These are phyloP conservation scores for Brettanomyces naardenensis DNA, from an alignment of 805 yeast species.

Conservation along the genomic window DNA sequence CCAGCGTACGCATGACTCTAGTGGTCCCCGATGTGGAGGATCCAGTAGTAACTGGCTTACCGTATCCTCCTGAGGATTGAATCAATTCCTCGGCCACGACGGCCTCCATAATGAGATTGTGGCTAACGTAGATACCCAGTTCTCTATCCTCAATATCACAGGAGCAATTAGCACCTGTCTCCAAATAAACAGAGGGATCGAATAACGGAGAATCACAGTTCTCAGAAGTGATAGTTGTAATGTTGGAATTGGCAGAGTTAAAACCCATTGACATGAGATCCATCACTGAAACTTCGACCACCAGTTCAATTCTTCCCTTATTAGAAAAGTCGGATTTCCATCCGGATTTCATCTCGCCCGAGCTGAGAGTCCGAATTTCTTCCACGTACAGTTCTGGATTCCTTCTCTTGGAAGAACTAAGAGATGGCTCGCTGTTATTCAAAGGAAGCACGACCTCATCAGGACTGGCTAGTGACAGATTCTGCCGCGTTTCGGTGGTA, in stretches of 20 bases:
- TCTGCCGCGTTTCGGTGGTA: conserved; percentile 1
- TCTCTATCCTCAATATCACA: conserved; percentile 82
- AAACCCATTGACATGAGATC: conserved; percentile 46
- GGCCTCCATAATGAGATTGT: conserved; percentile 73
- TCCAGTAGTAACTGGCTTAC: conserved; percentile 7
- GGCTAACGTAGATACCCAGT: conserved; percentile 69
- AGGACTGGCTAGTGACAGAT: conserved; percentile 4
- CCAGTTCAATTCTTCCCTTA: conserved; percentile 71
- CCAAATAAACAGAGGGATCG: conserved; percentile 16
- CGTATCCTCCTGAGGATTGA: conserved; percentile 25
- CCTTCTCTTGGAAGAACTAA: neutral
- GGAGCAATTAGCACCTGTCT: conserved; percentile 42
- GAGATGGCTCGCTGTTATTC: neutral
- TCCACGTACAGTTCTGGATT: conserved; percentile 43
- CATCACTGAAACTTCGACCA: conserved; percentile 60
- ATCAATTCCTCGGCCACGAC: conserved; percentile 89
- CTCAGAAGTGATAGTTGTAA: conserved; percentile 24
- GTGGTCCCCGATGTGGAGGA: conserved; percentile 13
- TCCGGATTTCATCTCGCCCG: conserved; percentile 81
- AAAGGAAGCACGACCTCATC: conserved; percentile 12
- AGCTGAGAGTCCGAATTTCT: conserved; percentile 63
- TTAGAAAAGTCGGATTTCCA: conserved; percentile 91
- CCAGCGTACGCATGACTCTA: conserved; percentile 5
- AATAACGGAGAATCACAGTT: conserved; percentile 26
- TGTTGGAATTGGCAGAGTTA: conserved; percentile 21